Conservation (phyloP, 2,329 filamentous ascomycete species). For the Fusarium sp. region DNA sequence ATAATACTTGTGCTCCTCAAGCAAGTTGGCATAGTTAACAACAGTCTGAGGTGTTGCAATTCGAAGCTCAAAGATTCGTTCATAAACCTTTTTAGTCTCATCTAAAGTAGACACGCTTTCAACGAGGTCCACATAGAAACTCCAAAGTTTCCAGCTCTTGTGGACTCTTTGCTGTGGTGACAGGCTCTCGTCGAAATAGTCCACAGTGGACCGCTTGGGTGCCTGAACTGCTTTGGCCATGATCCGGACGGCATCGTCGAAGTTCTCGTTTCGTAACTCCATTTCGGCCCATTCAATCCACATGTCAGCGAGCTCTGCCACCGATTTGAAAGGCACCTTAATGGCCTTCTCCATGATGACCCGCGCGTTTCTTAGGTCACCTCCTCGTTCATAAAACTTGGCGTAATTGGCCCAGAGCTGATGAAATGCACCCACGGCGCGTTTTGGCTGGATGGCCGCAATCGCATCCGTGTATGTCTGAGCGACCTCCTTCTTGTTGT, state of each 20-base stretch:
- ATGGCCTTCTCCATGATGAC: slow-evolving; percentile 98
- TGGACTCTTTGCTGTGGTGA: slow-evolving; percentile 96
- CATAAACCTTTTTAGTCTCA: slow-evolving; percentile 94
- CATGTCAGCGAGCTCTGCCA: slow-evolving; percentile 96
- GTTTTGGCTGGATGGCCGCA: slow-evolving; percentile 91
- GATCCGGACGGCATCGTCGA: slow-evolving; percentile 92
- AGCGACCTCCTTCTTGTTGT: slow-evolving; percentile 91
- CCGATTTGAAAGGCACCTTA: slow-evolving; percentile 97
- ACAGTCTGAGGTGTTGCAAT: slow-evolving; percentile 98
- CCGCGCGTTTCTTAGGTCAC: slow-evolving; percentile 85
- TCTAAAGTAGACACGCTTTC: slow-evolving; percentile 93
- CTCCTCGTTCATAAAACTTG: slow-evolving; percentile 93
- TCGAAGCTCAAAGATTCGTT: slow-evolving; percentile 96
- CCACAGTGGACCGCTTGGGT: slow-evolving; percentile 97
- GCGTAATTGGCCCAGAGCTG: slow-evolving; percentile 97
- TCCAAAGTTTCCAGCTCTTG: slow-evolving; percentile 99
- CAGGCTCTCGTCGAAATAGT: slow-evolving; percentile 96
- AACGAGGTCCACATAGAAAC: slow-evolving; percentile 97
- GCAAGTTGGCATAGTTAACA: slow-evolving; percentile 95
- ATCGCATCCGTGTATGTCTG: slow-evolving; percentile 97
- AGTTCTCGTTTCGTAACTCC: slow-evolving; percentile 95
- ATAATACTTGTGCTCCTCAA: slow-evolving; percentile 95
- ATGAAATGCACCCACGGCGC: slow-evolving; percentile 92
- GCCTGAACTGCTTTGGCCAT: slow-evolving; percentile 98
- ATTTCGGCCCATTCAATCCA: slow-evolving; percentile 99